Evolutionary conservation across 192 early-diverging fungal genomes (phyloP), one percentile per base, ranked within the genome.

Genomic region (Glomus cerebriforme): DNA sequence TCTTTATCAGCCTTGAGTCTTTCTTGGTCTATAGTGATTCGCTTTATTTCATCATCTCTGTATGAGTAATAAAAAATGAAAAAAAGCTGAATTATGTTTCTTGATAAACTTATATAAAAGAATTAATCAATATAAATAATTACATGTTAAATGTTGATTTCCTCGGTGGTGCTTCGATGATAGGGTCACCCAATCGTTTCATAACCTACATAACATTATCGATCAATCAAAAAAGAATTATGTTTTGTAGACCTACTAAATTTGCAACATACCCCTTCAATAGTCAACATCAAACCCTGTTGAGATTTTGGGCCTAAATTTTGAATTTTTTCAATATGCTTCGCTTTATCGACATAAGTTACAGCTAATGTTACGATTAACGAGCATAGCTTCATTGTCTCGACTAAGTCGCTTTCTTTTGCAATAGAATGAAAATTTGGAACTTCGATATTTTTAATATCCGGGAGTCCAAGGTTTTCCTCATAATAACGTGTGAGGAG

Each of bases 331-430:
- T 87, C 87, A 76, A 99, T 95, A 79, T 95, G 95, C 15, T 82
- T 80, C 77, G 94, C 90, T 81, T 98, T 99, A 60, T 91, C 83
- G 59, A 92, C 89, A 82, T 92, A 94, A 80, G 94, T 93, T 12
- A 99, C 97, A 12, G 96, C 94, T 59, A 96, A 83, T 0, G 91
- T 92, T 22, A 98, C 81, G 9, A 99, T 87, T 49, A 99, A 81
- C 35, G 92, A 89, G 74, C 92, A 95, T 6, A 98, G 89, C 79
- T 93, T 93, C 7, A 96, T 75, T 10, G 94, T 80, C 69, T 98
- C 96, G 2, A 82, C 72, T 0, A 80, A 67, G 76, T 98, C 88
- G 3, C 84, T 88, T 47, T 97, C 94, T 77, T 93, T 92, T 64
- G 95, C 95, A 80, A 99, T 97, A 2, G 88, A 83, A 12, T 90